Evolutionary conservation across 1,284 basidiomycete species (phyloP), one percentile per base, ranked within the genome.

Genomic region (Thelephora terrestris): DNA sequence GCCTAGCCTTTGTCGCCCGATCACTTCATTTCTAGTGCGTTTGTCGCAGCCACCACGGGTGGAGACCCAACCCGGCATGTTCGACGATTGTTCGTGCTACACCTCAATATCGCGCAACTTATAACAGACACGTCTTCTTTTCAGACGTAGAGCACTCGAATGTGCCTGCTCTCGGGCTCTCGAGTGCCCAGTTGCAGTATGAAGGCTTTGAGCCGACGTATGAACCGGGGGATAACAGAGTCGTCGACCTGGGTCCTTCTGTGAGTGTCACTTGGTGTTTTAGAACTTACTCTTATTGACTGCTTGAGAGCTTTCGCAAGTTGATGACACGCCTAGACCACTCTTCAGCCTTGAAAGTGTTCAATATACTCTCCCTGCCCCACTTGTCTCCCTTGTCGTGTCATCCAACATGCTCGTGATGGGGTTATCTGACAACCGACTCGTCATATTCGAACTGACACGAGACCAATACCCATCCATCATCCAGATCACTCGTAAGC

Each of bases 341-440:
- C 76, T 93, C 54, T 93, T 94, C 67, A 83, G 88, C 52, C 77
- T 94, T 16, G 86, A 83, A 45, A 76, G 82, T 53, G 91, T 96
- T 9, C 93, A 96, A 67, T 93, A 88, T 63, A 79, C 85, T 1
- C 84, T 92, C 32, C 85, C 91, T 17, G 86, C 90, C 1, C 75
- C 84, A 18, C 75, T 97, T 21, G 66, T 88, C 34, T 79, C 82
- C 45, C 77, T 96, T 42, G 83, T 81, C 17, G 86, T 93, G 48
- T 84, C 83, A 51, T 91, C 87, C 45, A 92, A 95, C 64, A 73
- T 89, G 57, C 77, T 97, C 46, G 84, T 81, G 47, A 91, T 94
- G 79, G 89, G 81, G 0, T 69, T 91, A 1, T 67, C 76, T n/a
- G 85, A 85, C 32, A 85, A 92, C 54, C 63, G 76, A 25, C 71